Evolutionary conservation across 169 alveolate genomes (phyloP), one percentile per base, ranked within the genome.

Genomic region (Eimeria necatrix): DNA sequence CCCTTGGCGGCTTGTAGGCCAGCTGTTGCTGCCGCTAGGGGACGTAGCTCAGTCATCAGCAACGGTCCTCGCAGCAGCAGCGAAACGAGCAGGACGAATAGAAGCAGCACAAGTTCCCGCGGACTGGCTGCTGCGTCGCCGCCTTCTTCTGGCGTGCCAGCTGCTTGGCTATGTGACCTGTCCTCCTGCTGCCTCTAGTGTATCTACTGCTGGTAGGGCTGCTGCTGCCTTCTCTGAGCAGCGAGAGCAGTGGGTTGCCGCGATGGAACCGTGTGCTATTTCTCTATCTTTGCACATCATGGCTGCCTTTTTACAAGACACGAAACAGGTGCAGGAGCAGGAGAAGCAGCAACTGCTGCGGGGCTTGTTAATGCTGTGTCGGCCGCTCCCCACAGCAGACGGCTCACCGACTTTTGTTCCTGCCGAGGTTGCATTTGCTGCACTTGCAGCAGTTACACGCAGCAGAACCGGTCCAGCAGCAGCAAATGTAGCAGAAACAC

Each of bases 1-100:
- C 76, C 91, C 91, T 32, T 84, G 91, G 91, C 52, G 91, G 59
- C 78, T 84, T 26, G 91, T 84, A 51, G 91, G 91, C 22, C 91
- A 48, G 91, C 91, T 84, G 91, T 76, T 84, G 59, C 78, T 84
- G 56, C 91, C 91, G 18, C 78, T 84, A 18, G 91, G 91, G n/a
- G 91, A 59, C 91, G 91, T 56, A 59, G 91, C 10, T 52, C 78
- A 84, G 46, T 22, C 91, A 84, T 74, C 91, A 84, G 76, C 91
- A 59, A 56, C 41, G 22, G 64, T 59, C 4, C 78, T 59, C 56
- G 56, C 78, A 84, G 91, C 76, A 84, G 78, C 91, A 26, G 16
- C 78, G 26, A 20, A 59, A 59, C 12, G n/a, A n/a, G 46, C 12
- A 32, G 41, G 41, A 32, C 41, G 41, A 32, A 7, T 59, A 46